A percentile compares a stretch with the other conserved stretches of the same genome.
Evolutionary conservation across 352 stramenopile genomes (phyloP).

Genomic region (Phytopythium cucurbitacearum): DNA sequence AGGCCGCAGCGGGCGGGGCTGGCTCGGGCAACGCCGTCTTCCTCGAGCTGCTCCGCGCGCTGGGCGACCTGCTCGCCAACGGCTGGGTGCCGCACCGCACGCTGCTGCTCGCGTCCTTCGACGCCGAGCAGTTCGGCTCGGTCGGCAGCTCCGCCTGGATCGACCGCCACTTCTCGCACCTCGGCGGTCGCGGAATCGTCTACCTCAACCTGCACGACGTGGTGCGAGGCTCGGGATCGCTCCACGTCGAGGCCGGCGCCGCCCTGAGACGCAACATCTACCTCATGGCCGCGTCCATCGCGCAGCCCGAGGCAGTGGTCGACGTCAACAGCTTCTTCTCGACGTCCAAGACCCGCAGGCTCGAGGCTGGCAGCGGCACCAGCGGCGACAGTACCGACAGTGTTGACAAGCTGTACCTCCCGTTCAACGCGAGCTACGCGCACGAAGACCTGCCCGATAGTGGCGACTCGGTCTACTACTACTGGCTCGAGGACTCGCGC

Average conservation of each 20-base stretch:
- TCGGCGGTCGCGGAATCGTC: conserved; percentile 56
- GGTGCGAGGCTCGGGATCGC: conserved; percentile 55
- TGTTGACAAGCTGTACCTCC: conserved; percentile 22
- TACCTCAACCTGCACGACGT: conserved; percentile 73
- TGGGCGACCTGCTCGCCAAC: conserved; percentile 56
- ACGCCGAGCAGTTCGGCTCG: conserved; percentile 73
- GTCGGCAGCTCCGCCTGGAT: conserved; percentile 84
- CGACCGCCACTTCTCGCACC: conserved; percentile 64
- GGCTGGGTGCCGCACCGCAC: conserved; percentile 79
- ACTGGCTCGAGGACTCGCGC: conserved; percentile 59
- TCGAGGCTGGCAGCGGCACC: conserved; percentile 3
- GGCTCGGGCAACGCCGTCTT: conserved; percentile 80
- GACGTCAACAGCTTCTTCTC: conserved; percentile 50
- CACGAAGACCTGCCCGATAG: conserved; percentile 55
- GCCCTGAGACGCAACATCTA: conserved; percentile 76
- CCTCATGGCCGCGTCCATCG: conserved; percentile 61
- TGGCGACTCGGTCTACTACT: conserved; percentile 65
- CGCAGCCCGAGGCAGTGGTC: conserved; percentile 54
- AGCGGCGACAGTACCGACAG: conserved; percentile 27
- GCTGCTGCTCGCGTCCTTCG: conserved; percentile 71
- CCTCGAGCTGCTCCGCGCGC: conserved; percentile 54
- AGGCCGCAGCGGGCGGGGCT: conserved; percentile 59
- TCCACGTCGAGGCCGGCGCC: conserved; percentile 66
- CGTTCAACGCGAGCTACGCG: conserved; percentile 64
- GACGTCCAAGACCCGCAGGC: neutral